Evolutionary conservation across 176 grass and related monocot genomes (phyloP), one percentile per base, ranked within the genome.

Genomic region (Zoysia japonica): DNA sequence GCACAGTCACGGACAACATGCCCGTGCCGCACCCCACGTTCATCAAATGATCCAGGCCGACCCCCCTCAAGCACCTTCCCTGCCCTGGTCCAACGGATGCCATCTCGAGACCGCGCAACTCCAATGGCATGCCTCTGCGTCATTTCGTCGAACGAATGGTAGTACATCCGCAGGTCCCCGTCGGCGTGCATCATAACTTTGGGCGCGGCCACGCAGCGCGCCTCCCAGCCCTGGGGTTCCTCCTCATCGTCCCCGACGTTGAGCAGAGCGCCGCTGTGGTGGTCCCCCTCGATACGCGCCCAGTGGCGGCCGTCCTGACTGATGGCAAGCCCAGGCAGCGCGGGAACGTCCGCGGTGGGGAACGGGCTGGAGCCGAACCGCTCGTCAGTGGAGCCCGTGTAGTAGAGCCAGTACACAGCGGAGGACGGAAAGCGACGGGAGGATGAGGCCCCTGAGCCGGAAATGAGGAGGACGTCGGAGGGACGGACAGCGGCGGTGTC

Each of bases 91-190:
- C 96, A 98, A 62, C 86, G 77, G 66, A 94, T 80, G 9, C 92
- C 95, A 42, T 98, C 95, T 41, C 75, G 79, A 11, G 92, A 98
- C 83, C 95, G 88, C 1, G 95, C 92, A 61, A 98, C 70, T 6
- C 88, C 90, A 2, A 98, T 77, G 1, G 78, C 84, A 12, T 87
- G 72, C 15, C 78, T 51, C 41, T 85, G 74, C 5, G 85, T 83
- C 78, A 72, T 79, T 77, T 78, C 59, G 28, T 98, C 92, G 72
- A 98, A 89, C 13, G 92, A 89, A 69, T 98, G 88, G 46, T 94
- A 98, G 85, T 98, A 98, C 92, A 98, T 98, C 78, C 96, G 83
- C 74, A 98, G 78, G 53, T 98, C 92, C 64, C 84, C 84, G 41
- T 73, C 86, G 0, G 86, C 88, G 53, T 93, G 96, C 83, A 89